These are phyloP conservation scores for Galerina sulciceps DNA, from an alignment of 768 basidiomycete genomes.

Conservation along the genomic window DNA sequence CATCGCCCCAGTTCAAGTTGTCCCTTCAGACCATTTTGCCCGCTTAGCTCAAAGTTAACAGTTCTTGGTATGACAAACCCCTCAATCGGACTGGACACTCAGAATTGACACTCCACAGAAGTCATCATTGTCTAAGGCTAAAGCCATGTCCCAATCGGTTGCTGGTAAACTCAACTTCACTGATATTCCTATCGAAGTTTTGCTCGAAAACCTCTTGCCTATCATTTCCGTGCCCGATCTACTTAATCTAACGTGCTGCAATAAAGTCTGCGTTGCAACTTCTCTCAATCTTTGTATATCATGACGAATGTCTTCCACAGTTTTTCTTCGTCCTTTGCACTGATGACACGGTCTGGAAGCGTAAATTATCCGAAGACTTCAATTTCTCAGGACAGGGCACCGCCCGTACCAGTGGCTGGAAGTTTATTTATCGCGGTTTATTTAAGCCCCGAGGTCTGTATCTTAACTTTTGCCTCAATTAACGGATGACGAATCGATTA, in stretches of 20 bases:
- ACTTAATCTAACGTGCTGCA: constrained; percentile 61
- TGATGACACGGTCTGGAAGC: constrained; percentile 84
- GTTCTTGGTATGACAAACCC: no score
- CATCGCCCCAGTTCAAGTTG: no score
- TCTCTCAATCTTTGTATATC: background rate
- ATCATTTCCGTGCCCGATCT: constrained; percentile 58
- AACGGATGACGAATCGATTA: background rate
- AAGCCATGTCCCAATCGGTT: constrained; percentile 7
- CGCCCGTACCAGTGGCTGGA: constrained; percentile 80
- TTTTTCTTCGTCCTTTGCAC: constrained; percentile 62
- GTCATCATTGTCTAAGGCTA: background rate
- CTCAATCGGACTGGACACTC: no score
- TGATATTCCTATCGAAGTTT: constrained; percentile 75
- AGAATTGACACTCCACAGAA: background rate
- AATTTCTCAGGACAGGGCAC: constrained; percentile 77
- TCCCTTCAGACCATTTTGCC: no score
- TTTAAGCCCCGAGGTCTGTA: constrained; percentile 68
- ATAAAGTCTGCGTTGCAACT: constrained; percentile 44
- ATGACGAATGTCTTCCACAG: constrained; percentile 24
- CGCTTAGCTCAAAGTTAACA: no score
- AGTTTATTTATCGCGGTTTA: constrained; percentile 76
- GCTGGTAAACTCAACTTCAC: constrained; percentile 28
- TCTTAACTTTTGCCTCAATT: background rate
- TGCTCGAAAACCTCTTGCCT: constrained; percentile 75
- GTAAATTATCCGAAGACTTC: constrained; percentile 69